Base-by-base conservation (phyloP, 257 asterid species). In the Forsythia suspensa region DNA sequence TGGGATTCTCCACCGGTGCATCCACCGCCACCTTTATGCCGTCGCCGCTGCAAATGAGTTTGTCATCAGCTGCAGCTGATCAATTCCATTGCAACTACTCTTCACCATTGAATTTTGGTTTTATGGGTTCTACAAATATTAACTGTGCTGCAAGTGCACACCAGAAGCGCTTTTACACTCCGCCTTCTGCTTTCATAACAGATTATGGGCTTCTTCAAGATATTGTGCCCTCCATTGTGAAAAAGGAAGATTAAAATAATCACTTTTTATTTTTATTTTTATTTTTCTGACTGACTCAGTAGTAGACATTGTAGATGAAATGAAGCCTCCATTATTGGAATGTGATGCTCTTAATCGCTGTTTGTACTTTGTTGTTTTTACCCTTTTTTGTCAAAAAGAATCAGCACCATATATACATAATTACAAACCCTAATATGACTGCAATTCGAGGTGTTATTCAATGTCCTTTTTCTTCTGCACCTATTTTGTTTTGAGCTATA, bases 191-290 rank as follows among this genome's bases (percentile, higher is more conserved):
- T 70, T 72, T 77, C 76, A 29, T 77, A 34, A 15, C 76, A 10
- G 85, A 86, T 74, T 75, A 89, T 66, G 93, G 91, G 3, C 92
- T 88, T 66, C 90, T 88, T 76, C 88, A 92, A 77, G 92, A 90
- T 70, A 77, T 92, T 21, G 84, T 89, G 77, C 91, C 93, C 9
- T 76, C 93, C 5, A 24, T 68, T 4, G 65, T 86, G 38, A 85
- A 77, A 73, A 76, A 82, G 18, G 86, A 88, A 70, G 85, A 78
- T 10, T 73, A 46, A 59, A 10, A 93, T 63, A 24, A 63, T 63
- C 16, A 63, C 16, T 24, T 63, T 29, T 24, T 24, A 3, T 0
- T 8, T 29, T 24, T 24, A 3, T 0, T 8, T 21, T 24, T 10
- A 3, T 2, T 20, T 57, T 3, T 6, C 70, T 29, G 40, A 63